phyloP scores from a whole-genome alignment of 2,329 filamentous ascomycete genomes.

The Fragosphaeria purpurea region DNA sequence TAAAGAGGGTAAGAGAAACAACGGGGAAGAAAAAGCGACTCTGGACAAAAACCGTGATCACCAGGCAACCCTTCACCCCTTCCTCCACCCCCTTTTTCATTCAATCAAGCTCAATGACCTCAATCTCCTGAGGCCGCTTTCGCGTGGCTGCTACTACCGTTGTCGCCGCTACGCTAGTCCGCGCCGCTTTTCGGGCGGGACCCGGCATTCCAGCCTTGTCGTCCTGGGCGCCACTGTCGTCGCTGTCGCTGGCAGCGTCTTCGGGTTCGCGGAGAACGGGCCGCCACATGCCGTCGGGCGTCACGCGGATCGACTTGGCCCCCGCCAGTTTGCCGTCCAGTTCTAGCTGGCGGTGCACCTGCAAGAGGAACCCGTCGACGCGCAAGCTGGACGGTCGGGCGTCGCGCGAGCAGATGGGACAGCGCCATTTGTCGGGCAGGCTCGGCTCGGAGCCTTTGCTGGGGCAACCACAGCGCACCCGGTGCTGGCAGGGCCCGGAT shows the following conservation, averaged over 20 bases:
- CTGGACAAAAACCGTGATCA: background rate
- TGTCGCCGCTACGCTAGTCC: background rate
- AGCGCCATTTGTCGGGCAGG: slow-evolving; percentile 67
- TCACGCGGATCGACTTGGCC: slow-evolving; percentile 52
- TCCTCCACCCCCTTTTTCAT: background rate
- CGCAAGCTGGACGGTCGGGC: slow-evolving; percentile 62
- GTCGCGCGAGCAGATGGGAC: slow-evolving; percentile 71
- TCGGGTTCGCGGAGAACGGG: slow-evolving; percentile 25
- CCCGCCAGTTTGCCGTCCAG: slow-evolving; percentile 32
- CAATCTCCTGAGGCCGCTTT: background rate
- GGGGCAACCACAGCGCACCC: slow-evolving; percentile 25
- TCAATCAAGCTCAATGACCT: background rate
- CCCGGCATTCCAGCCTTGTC: background rate
- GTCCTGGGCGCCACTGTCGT: slow-evolving; percentile 20
- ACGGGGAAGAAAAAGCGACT: background rate
- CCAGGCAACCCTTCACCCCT: background rate
- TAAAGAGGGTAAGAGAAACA: background rate
- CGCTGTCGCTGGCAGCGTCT: slow-evolving; percentile 16
- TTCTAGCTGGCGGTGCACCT: slow-evolving; percentile 48
- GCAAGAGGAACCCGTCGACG: slow-evolving; percentile 63
- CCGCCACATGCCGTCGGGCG: slow-evolving; percentile 56
- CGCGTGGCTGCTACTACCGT: background rate
- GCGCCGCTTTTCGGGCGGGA: background rate
- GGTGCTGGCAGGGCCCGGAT: slow-evolving; percentile 24
- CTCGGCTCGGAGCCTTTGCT: slow-evolving; percentile 34